These are phyloP conservation scores for Euphorbia pulcherrima DNA, from an alignment of 345 rosid species.

Conservation along the genomic window DNA sequence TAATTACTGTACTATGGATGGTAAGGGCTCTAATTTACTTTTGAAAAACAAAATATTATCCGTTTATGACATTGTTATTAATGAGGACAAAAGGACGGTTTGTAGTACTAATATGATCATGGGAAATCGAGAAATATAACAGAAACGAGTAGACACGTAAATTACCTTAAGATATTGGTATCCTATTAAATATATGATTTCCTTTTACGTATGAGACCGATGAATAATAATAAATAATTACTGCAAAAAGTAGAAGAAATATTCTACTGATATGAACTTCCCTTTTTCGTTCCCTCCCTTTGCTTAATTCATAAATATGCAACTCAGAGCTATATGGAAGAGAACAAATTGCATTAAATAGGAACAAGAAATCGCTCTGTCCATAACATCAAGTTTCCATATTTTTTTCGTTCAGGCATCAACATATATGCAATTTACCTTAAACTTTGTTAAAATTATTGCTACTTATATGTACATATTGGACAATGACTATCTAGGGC, in stretches of 20 bases:
- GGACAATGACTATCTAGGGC: too few species aligned
- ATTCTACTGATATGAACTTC: neutral
- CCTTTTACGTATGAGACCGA: neutral
- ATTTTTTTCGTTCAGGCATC: too few species aligned
- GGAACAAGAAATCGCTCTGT: neutral
- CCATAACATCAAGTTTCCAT: too few species aligned
- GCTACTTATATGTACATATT: too few species aligned
- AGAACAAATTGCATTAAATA: neutral
- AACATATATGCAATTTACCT: too few species aligned
- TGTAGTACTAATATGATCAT: too few species aligned
- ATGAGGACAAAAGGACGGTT: neutral
- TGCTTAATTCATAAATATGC: neutral
- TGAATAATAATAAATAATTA: neutral
- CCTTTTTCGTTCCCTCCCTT: neutral
- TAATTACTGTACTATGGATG: neutral
- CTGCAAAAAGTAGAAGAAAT: neutral
- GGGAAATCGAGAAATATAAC: neutral
- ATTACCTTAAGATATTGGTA: neutral
- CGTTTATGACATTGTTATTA: neutral
- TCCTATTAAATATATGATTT: neutral
- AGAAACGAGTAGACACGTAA: neutral
- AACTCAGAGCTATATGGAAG: neutral
- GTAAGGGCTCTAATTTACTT: neutral
- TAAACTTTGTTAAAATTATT: too few species aligned
- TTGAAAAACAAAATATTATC: neutral